Base-by-base conservation (phyloP, 352 stramenopile genomes). In the Pythium dissotocum region DNA sequence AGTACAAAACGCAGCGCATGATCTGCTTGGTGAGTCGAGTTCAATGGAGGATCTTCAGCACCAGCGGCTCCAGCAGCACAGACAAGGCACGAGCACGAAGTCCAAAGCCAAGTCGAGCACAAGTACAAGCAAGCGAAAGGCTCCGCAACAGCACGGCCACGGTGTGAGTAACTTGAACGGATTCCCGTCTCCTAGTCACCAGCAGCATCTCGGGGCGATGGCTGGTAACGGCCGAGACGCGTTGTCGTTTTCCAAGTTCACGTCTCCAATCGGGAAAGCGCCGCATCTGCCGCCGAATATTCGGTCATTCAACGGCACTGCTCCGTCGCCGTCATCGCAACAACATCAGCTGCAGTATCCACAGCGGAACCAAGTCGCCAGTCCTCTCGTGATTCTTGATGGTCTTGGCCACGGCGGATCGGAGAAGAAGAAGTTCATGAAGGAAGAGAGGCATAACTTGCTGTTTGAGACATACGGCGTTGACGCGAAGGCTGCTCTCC, bases 401-500 rank as follows among this genome's bases (percentile, higher is more conserved):
- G 69, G 65, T 32, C 46, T 61, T 1, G 49, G 57, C 67, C 28
- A 67, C 21, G 63, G 44, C 10, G 56, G 42, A 7, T 64, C 12
- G 46, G 33, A 62, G 55, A 64, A 28, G 78, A 79, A 77, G 58
- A 69, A 63, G 40, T 72, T 77, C 57, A 76, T 78, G 1, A 87
- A 85, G 33, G 74, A 88, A 48, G 81, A 87, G 18, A 69, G 77
- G 2, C 80, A 90, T 35, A 80, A 75, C 2, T 68, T 85, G 32
- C 68, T 93, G 4, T 87, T 91, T 46, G 82, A 90, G 32, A 86
- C 82, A 4, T 93, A 93, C 53, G 85, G 82, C 1, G 73, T 93
- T 12, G 71, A 77, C 40, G 55, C 58, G 12, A 70, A 72, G 24
- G 62, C 67, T 30, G 35, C 67, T n/a, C 42, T 74, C 54, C 13